Percentiles rank a stretch among this genome's conserved stretches.
phyloP scores from a whole-genome alignment of 352 stramenopile genomes.

The Globisporangium echinulatum region DNA sequence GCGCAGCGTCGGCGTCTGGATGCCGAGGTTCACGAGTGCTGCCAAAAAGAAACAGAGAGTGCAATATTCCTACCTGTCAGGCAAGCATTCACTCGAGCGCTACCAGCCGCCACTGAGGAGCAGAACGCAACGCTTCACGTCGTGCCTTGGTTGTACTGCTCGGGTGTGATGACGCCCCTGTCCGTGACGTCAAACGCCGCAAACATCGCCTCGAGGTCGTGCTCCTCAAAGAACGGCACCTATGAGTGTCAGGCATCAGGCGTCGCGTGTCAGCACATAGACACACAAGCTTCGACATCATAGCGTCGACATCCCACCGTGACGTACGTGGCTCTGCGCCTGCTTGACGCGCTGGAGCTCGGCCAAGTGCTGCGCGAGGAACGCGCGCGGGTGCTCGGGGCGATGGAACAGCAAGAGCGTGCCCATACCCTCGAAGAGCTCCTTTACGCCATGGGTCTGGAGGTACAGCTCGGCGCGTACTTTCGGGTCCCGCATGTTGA shows the following conservation, averaged over 20 bases:
- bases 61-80: too few species aligned
- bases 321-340: conserved; percentile 39
- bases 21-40: conserved; percentile 57
- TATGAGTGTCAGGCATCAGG: background rate
- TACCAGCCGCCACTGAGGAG: background rate
- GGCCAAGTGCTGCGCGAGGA: conserved; percentile 48
- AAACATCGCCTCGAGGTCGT: conserved; percentile 72
- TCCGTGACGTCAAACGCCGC: conserved; percentile 69
- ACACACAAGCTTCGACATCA: background rate
- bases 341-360: conserved; percentile 56
- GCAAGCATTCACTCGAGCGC: too few species aligned
- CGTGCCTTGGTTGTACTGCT: conserved; percentile 65
- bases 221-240: conserved; percentile 66
- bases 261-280: too few species aligned
- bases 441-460: conserved; percentile 56
- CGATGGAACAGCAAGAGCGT: conserved; percentile 64
- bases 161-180: conserved; percentile 46
- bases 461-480: conserved; percentile 59
- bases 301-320: background rate
- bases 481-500: conserved; percentile 60
- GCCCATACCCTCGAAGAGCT: conserved; percentile 56
- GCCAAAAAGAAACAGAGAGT: background rate
- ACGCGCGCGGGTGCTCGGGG: conserved; percentile 49
- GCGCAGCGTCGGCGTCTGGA: conserved; percentile 54
- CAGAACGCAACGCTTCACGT: background rate